Base-by-base conservation (phyloP, 208 protist genomes). In the Leptomonas seymouri region DNA sequence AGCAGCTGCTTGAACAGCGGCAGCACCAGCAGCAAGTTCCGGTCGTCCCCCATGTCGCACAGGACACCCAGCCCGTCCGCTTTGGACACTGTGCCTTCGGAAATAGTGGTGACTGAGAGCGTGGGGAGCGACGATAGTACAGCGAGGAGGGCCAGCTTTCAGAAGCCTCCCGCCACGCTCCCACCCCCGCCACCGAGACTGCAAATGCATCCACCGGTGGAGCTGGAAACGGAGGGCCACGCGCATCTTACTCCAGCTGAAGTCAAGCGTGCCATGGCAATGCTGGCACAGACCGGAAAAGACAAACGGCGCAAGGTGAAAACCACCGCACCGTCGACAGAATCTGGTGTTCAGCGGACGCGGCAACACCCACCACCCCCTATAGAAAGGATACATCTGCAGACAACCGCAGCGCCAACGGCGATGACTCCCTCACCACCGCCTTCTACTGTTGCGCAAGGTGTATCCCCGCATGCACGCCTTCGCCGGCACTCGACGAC, bases 1-100 rank as follows among this genome's bases (percentile, higher is more conserved):
- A 46, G 34, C 48, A 67, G 61, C 48, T 57, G 57, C 49, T 49
- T 3, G n/a, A 67, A 49, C 49, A 67, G 61, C 34, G 55, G 55
- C 61, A 67, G 36, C 48, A 23, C n/a, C n/a, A n/a, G 21, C 30
- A 67, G 48, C 23, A 67, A 67, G 61, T 4, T 67, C 14, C 61
- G 57, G 4, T 57, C 46, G 31, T 8, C 30, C 0, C 1, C 25
- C 23, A 28, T 7, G 16, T 57, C 61, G n/a, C 31, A 57, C 49
- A 5, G 2, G 15, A 57, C 61, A 8, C 27, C 34, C 11, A 36
- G 57, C 51, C 8, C 27, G 16, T n/a, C 18, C 2, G n/a, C 49
- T 18, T 18, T 30, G 9, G 2, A 55, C 9, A 18, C 21, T 3
- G 8, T 54, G 7, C 3, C 8, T 2, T 11, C 30, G 1, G 15